Conservation (phyloP, 345 rosid genomes). For the Bruguiera sexangula region DNA sequence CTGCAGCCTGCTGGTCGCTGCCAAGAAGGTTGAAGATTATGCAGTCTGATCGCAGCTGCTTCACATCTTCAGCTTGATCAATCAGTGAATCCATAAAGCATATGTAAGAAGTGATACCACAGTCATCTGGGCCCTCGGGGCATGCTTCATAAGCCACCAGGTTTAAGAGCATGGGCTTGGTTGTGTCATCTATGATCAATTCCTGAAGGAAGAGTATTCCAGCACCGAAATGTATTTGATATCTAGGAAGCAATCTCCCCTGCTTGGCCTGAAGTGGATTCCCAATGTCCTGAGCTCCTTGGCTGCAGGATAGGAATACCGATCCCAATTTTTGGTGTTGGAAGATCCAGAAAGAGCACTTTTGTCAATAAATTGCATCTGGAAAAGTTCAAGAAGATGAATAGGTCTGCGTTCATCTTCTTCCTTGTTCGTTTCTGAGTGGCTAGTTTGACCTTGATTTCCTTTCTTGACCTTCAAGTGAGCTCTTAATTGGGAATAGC, state of each 20-base stretch:
- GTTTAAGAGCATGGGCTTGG: constrained; percentile 20
- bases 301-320: neutral
- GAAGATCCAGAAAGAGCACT: neutral
- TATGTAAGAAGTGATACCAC: constrained; percentile 12
- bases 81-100: constrained; percentile 24
- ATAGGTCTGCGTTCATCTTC: neutral
- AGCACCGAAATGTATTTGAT: neutral
- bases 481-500: too few relatives aligned
- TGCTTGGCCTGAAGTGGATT: neutral
- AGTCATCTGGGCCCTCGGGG: neutral
- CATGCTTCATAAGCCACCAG: constrained; percentile 24
- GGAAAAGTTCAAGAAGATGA: constrained; percentile 11
- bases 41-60: neutral
- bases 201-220: constrained; percentile 14
- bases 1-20: constrained; percentile 15
- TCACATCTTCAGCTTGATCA: constrained; percentile 19
- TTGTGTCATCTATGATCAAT: constrained; percentile 9
- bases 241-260: neutral
- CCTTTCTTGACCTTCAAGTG: too few relatives aligned
- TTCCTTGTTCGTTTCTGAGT: neutral
- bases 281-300: constrained; percentile 16
- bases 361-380: neutral
- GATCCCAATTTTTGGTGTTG: neutral
- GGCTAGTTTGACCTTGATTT: too few relatives aligned
- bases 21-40: constrained; percentile 13